Evolutionary conservation across 495 filamentous ascomycete genomes (phyloP).

Genomic region (Saxophila tyrrhenica): DNA sequence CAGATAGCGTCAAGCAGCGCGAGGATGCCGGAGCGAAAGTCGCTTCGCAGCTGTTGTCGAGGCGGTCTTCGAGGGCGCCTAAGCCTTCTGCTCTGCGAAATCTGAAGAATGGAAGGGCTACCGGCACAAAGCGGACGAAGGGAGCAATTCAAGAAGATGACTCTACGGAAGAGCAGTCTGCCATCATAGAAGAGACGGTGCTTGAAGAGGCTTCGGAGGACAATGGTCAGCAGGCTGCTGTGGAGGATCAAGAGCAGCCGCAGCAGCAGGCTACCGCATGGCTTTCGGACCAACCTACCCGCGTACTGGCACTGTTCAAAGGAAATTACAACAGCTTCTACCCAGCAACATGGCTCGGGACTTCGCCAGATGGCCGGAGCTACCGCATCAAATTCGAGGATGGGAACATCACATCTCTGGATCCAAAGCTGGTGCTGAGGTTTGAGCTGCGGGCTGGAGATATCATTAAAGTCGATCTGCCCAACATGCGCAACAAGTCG

Average conservation of each 20-base stretch:
- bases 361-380: constrained; percentile 1
- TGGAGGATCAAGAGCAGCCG: too few relatives aligned
- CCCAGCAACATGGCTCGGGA: constrained; percentile 31
- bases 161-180: not conserved
- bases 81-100: not conserved
- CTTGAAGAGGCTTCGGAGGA: too few relatives aligned
- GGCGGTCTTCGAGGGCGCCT: not conserved
- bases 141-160: not conserved
- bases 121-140: not conserved
- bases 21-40: constrained; percentile 17
- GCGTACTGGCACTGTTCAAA: constrained; percentile 14
- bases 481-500: constrained; percentile 25
- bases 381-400: constrained; percentile 33
- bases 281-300: too few relatives aligned
- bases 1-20: constrained; percentile 16
- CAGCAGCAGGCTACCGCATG: too few relatives aligned
- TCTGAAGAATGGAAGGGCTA: not conserved
- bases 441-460: constrained; percentile 31
- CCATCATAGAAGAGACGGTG: not conserved
- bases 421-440: constrained; percentile 17
- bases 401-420: constrained; percentile 21
- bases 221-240: too few relatives aligned
- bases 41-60: constrained; percentile 14
- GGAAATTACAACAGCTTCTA: constrained; percentile 26
- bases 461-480: constrained; percentile 31